phyloP scores from a whole-genome alignment of 768 basidiomycete genomes.

The Boletus subcaerulescens region DNA sequence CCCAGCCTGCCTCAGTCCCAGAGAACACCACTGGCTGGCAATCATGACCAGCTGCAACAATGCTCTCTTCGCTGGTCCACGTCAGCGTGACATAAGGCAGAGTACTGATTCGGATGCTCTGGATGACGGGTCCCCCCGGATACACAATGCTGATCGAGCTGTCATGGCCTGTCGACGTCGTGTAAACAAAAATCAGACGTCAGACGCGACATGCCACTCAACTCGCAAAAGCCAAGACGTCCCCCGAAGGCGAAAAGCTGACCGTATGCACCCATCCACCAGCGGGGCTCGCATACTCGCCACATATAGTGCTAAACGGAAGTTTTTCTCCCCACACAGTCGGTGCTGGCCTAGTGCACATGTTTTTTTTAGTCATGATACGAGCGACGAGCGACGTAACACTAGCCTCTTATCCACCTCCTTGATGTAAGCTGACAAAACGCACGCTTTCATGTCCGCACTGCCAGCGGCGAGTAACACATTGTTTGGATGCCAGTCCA shows the following conservation, averaged over 20 bases:
- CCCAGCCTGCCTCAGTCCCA: slow-evolving; percentile 77
- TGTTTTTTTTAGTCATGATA: slow-evolving; percentile 7
- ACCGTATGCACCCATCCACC: slow-evolving; percentile 98
- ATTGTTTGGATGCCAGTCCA: slow-evolving; percentile 99
- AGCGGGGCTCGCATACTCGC: slow-evolving; percentile 82
- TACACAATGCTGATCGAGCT: slow-evolving; percentile 92
- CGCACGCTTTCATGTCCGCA: slow-evolving; percentile 96
- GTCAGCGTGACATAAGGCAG: slow-evolving; percentile 83
- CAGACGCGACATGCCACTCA: slow-evolving; percentile 41
- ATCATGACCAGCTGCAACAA: slow-evolving; percentile 95
- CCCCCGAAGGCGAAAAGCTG: slow-evolving; percentile 95
- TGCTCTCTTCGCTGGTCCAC: slow-evolving; percentile 78
- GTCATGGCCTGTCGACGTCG: slow-evolving; percentile 73
- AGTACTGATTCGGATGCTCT: slow-evolving; percentile 71
- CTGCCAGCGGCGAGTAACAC: slow-evolving; percentile 96
- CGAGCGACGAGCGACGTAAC: background rate
- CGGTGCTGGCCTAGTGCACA: slow-evolving; percentile 64
- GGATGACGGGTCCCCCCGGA: slow-evolving; percentile 70
- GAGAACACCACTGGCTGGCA: slow-evolving; percentile 91
- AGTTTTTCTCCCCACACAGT: slow-evolving; percentile 97
- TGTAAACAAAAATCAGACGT: background rate
- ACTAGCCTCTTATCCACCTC: slow-evolving; percentile 88
- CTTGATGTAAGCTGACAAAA: slow-evolving; percentile 98
- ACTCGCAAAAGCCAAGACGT: slow-evolving; percentile 87
- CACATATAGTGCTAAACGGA: slow-evolving; percentile 96